Base-by-base conservation (phyloP, 176 grass and related monocot genomes). In the Carex myosuroides region DNA sequence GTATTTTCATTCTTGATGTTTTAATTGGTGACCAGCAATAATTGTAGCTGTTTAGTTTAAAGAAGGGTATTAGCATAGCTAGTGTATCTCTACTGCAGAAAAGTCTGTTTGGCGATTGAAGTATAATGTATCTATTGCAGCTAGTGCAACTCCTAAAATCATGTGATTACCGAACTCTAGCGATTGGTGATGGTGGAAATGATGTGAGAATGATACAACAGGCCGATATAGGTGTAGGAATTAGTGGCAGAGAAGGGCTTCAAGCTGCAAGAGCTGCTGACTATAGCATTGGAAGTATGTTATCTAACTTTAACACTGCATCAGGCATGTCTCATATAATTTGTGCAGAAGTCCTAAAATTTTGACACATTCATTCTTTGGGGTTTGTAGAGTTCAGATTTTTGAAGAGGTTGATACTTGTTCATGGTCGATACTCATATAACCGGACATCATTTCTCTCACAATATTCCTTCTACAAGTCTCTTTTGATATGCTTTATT, bases 391-490 rank as follows among this genome's bases (percentile, higher is more conserved):
- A 94, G 83, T 98, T 98, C 85, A 91, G 92, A 58, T 98, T 98
- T 75, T 80, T 94, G 69, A 94, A 93, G 92, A 98, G 95, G 82
- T 83, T 98, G 85, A 91, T 94, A 87, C 92, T 98, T 89, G 91
- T 98, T 80, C 95, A 98, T 87, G 95, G 95, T 37, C 87, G 95
- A 62, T 98, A 98, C 81, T 98, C 95, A 16, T 94, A 98, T 87
- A 98, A 98, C 74, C 89, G 92, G 32, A 94, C 95, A 42, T 91
- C 95, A 32, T 98, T 98, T 86, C 92, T 98, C 53, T 98, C 95
- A 1, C 95, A 98, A 62, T 98, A 98, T 92, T 98, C 95, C 24
- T 98, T 98, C 80, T 98, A 98, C 85, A 98, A 98, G 89, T 98
- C 95, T 83, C 84, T 98, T 81, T 84, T 98, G 87, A 94, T 98